Evolutionary conservation across 106 monocot species (phyloP), one percentile per base, ranked within the genome.

Genomic region (Dioscorea dumetorum): DNA sequence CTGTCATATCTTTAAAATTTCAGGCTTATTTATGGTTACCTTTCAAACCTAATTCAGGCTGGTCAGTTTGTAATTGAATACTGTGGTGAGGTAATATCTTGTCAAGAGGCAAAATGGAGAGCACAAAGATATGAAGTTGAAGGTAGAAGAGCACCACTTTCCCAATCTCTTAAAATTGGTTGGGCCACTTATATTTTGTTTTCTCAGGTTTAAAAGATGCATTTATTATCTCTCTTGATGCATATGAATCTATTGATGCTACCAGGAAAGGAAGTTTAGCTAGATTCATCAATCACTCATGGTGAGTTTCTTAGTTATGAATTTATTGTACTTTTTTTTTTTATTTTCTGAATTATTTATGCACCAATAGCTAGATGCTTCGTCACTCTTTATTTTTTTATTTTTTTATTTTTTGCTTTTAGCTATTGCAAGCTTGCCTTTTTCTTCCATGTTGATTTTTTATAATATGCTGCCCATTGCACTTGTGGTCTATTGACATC

Each of bases 21-120:
- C 41, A 3, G 5, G 10, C 10, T 41, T 8, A 41, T 41, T 41
- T 41, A 41, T 5, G 6, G 6, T 41, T 5, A 41, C 6, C 6
- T 41, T 6, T 10, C 41, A 41, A 41, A 41, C 41, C 41, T 41
- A 6, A 41, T 70, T 12, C 79, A 95, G 95, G 85, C 81, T 70
- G 95, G 95, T n/a, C 91, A 88, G 51, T 95, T 95, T 79, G 72
- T 95, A 28, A 95, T 95, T 60, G 95, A 95, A 72, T 95, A 95
- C 70, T 91, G 95, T 86, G 95, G 95, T 67, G 95, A 95, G 78
- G 88, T 95, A 62, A 95, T 95, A 73, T 95, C 95, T 53, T 91
- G 85, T 77, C 88, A 85, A 62, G 91, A 91, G 78, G 95, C 91
- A 31, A 88, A 77, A 61, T 58, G 70, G 53, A 80, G 95, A 60